Evolutionary conservation across 2,329 filamentous ascomycete genomes (phyloP), one percentile per base, ranked within the genome.

Genomic region (Beauveria medogensis): DNA sequence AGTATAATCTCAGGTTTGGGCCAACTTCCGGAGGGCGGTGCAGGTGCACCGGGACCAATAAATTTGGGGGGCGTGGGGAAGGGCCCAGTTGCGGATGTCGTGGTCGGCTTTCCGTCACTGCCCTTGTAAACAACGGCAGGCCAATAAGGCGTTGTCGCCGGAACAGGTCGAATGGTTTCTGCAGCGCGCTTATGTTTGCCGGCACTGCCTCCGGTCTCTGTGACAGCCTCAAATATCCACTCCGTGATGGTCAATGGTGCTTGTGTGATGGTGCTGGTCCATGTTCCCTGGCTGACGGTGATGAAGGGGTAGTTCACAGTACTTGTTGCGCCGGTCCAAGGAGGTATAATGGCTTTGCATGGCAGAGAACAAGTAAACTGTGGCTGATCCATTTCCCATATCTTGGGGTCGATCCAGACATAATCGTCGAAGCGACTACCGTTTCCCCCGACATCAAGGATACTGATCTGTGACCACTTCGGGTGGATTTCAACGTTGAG

Each of bases 341-440:
- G 67, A 5, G 70, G 71, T 1, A 72, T 57, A 61, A 66, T 65
- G 56, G 70, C 64, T 22, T 20, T 53, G 63, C 70, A 73, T 16
- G 70, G 70, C 22, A 66, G 63, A 5, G 51, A 37, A 64, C 70
- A 74, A 12, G 66, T 65, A 53, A 73, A 69, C 4, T 57, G 9
- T 0, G 71, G 71, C 57, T 65, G 37, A 3, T 67, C 68, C 70
- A 70, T 68, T 2, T 70, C 62, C 70, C 70, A 73, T 30, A 72
- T 69, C 10, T 46, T 58, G 1, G 68, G 69, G 16, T 71, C 65
- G 3, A 54, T 14, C 48, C 48, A 51, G 12, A 51, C n/a, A 6
- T 34, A 20, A 6, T 50, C 47, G 24, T 18, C 9, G n/a, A 50
- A 50, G n/a, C 5, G 3, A 8, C 5, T 37, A 14, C 7, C 12